phyloP scores from a whole-genome alignment of 768 basidiomycete species.

The Cubamyces lactineus region DNA sequence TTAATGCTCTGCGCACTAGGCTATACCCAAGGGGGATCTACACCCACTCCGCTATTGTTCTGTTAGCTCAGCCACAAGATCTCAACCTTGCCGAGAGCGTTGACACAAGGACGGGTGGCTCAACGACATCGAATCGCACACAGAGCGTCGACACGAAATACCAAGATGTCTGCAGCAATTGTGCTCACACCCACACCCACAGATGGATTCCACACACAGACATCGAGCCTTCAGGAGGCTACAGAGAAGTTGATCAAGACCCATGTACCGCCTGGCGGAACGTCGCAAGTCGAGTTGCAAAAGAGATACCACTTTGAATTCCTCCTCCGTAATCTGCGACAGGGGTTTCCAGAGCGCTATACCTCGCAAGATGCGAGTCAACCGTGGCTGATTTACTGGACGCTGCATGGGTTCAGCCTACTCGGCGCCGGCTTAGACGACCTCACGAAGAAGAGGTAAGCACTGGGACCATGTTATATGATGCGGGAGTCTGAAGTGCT shows the following conservation, averaged over 20 bases:
- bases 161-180: neutral
- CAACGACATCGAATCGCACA: too few species aligned
- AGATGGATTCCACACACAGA: constrained; percentile 66
- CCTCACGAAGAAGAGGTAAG: constrained; percentile 73
- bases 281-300: constrained; percentile 44
- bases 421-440: constrained; percentile 82
- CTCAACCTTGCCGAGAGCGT: too few species aligned
- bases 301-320: constrained; percentile 74
- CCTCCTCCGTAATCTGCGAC: constrained; percentile 69
- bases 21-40: too few species aligned
- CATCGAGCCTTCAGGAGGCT: constrained; percentile 61
- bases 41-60: too few species aligned
- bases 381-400: constrained; percentile 96
- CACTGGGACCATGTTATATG: constrained; percentile 6
- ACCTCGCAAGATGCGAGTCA: constrained; percentile 90
- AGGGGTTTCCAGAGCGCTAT: constrained; percentile 82
- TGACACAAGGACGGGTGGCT: neutral
- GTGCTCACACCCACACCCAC: constrained; percentile 41
- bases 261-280: constrained; percentile 47
- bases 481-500: neutral
- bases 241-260: constrained; percentile 68
- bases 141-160: neutral
- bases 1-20: too few species aligned
- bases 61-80: too few species aligned
- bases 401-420: constrained; percentile 78